phyloP scores from a whole-genome alignment of 2,329 filamentous ascomycete genomes.

The Ceratocystis alfenasii region DNA sequence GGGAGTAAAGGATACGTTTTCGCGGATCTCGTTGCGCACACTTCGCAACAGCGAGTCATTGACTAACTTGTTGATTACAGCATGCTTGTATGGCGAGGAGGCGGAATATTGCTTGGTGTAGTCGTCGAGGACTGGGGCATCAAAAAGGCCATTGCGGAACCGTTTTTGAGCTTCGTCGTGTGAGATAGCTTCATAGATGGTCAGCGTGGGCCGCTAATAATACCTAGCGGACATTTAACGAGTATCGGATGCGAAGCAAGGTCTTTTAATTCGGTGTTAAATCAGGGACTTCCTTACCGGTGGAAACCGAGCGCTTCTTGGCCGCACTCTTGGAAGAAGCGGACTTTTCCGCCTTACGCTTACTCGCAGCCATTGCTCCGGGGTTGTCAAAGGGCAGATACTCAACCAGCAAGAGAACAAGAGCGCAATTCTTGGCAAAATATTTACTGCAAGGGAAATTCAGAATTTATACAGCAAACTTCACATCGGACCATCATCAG shows the following conservation, averaged over 20 bases:
- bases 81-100: constrained; percentile 74
- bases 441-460: background rate
- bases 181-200: constrained; percentile 16
- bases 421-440: constrained; percentile 11
- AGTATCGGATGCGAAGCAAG: constrained; percentile 18
- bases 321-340: constrained; percentile 34
- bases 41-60: constrained; percentile 68
- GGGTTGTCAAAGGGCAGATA: constrained; percentile 24
- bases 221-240: constrained; percentile 12
- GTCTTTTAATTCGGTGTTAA: background rate
- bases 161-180: constrained; percentile 36
- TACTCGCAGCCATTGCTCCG: constrained; percentile 34
- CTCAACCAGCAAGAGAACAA: background rate
- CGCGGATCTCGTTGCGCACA: constrained; percentile 78
- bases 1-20: constrained; percentile 87
- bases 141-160: constrained; percentile 57
- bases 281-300: constrained; percentile 29
- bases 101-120: constrained; percentile 52
- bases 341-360: constrained; percentile 46
- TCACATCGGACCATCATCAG: constrained; percentile 15
- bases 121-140: constrained; percentile 42
- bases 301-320: constrained; percentile 43
- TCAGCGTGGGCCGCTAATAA: background rate
- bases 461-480: constrained; percentile 16
- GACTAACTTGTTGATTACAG: constrained; percentile 73